Conservation (phyloP, 2,329 filamentous ascomycete genomes). For the Aspergillus sp. region DNA sequence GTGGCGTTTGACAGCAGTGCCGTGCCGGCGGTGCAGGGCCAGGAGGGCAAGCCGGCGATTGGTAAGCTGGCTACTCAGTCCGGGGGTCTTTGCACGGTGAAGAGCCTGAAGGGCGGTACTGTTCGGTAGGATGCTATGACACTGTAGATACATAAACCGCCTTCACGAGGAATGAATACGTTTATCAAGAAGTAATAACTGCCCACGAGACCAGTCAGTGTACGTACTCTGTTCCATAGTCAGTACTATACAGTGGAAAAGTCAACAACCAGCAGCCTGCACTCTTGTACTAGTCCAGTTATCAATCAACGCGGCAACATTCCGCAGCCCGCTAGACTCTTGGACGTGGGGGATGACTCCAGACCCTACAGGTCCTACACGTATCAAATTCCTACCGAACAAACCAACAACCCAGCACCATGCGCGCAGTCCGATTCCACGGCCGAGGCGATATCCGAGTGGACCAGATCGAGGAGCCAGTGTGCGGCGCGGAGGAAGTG, state of each 20-base stretch:
- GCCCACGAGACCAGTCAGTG: too few species aligned
- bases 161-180: background rate
- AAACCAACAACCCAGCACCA: slow-evolving; percentile 5
- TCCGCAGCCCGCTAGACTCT: too few species aligned
- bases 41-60: slow-evolving; percentile 45
- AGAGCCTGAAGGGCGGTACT: slow-evolving; percentile 66
- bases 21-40: slow-evolving; percentile 66
- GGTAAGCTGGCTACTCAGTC: slow-evolving; percentile 63
- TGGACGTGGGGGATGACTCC: too few species aligned
- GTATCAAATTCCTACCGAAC: too few species aligned
- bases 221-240: too few species aligned
- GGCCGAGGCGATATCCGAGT: slow-evolving; percentile 26
- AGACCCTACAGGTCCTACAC: too few species aligned
- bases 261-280: too few species aligned
- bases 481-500: slow-evolving; percentile 44
- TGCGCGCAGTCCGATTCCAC: slow-evolving; percentile 31
- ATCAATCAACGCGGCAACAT: too few species aligned
- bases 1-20: slow-evolving; percentile 75
- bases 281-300: too few species aligned
- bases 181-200: too few species aligned
- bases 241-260: too few species aligned
- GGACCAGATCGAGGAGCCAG: slow-evolving; percentile 25
- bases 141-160: background rate
- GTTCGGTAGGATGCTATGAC: slow-evolving; percentile 60
- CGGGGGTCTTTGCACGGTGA: slow-evolving; percentile 74